Evolutionary conservation across 2,329 filamentous ascomycete species (phyloP), one percentile per base, ranked within the genome.

Genomic region (Hymenoscyphus occultus): DNA sequence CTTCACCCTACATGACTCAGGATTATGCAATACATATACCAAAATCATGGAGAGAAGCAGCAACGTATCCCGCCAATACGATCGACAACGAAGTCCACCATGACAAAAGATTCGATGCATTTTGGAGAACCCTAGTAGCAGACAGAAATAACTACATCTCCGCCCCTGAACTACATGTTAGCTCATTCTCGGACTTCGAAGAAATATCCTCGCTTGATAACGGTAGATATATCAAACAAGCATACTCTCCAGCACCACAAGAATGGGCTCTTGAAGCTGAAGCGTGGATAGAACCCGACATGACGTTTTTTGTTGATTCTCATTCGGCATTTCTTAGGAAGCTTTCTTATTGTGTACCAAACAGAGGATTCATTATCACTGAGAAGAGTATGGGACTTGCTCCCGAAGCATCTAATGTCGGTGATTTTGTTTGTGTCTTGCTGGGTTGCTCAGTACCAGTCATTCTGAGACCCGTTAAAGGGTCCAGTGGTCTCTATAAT

Each of bases 381-480:
- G 13, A 32, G 28, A 42, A 60, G n/a, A 32, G 28, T 35, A 60
- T 60, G 59, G 59, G 19, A 31, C 59, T 60, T 51, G 59, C 39
- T 16, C 59, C 59, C 0, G 39, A 48, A 22, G n/a, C 19, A 6
- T 19, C n/a, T 16, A 14, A 13, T 9, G 40, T 14, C n/a, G 63
- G 60, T 14, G 63, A 65, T 57, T 3, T 64, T 7, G 31, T 65
- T 1, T 65, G 42, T 51, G 40, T 63, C n/a, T n/a, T 64, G 9
- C 19, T 54, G 5, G 65, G 63, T 3, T 61, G 59, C 32, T 56
- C 59, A 16, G 60, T 67, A 6, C 65, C 63, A 12, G 51, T 59
- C 31, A 31, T 67, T 13, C 39, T 67, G 32, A 22, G 65, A 48
- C 60, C 56, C 39, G 19, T 40, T 5, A 13, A 45, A 4, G 35